Conservation (phyloP, 768 basidiomycete genomes). For the Serendipita sp. region DNA sequence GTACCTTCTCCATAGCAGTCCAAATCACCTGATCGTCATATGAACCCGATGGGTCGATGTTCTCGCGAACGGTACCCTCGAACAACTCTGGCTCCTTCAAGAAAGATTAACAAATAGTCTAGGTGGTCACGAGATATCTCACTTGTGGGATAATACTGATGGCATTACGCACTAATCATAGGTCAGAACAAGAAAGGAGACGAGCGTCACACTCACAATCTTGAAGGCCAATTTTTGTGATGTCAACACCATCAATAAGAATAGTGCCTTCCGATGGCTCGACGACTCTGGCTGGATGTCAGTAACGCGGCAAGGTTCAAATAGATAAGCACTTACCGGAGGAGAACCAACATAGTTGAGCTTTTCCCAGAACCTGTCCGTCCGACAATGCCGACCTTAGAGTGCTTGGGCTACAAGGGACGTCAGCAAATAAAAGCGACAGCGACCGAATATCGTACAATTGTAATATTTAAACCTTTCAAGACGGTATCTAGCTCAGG, state of each 20-base stretch:
- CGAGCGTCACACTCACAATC: slow-evolving; percentile 30
- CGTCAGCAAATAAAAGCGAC: slow-evolving; percentile 8
- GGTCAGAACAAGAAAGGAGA: neutral
- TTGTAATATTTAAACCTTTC: slow-evolving; percentile 51
- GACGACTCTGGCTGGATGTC: slow-evolving; percentile 52
- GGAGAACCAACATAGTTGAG: slow-evolving; percentile 18
- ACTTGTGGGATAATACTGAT: slow-evolving; percentile 78
- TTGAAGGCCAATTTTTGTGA: slow-evolving; percentile 56
- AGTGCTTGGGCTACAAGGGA: slow-evolving; percentile 31
- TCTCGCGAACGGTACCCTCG: slow-evolving; percentile 62
- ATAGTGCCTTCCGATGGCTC: slow-evolving; percentile 53
- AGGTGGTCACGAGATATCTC: slow-evolving; percentile 12
- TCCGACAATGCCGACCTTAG: slow-evolving; percentile 84
- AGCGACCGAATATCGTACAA: slow-evolving; percentile 27
- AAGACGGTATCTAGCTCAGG: slow-evolving; percentile 64
- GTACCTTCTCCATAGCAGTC: slow-evolving; percentile 57
- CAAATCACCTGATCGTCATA: slow-evolving; percentile 72
- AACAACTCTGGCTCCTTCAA: slow-evolving; percentile 25
- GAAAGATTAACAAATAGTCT: slow-evolving; percentile 31
- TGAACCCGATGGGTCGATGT: slow-evolving; percentile 72
- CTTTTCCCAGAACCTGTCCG: slow-evolving; percentile 42
- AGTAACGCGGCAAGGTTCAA: neutral
- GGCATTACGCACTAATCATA: slow-evolving; percentile 42
- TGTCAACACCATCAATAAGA: slow-evolving; percentile 57
- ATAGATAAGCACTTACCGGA: slow-evolving; percentile 28